Conservation (phyloP, 768 basidiomycete genomes). For the Phlegmacium glaucopus region DNA sequence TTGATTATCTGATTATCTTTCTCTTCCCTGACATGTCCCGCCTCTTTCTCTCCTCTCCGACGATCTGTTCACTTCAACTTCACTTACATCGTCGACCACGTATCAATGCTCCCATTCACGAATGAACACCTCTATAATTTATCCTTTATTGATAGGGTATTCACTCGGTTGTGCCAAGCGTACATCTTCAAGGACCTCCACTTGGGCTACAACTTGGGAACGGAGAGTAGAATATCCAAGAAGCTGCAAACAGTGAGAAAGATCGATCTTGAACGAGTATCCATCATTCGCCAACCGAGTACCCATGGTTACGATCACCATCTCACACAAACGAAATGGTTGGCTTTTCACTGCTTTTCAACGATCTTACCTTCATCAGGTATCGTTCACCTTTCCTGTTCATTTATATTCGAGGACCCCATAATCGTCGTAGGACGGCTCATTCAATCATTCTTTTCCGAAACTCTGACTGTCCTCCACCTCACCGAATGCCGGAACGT, state of each 20-base stretch:
- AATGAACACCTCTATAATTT: not conserved
- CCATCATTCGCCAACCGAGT: not conserved
- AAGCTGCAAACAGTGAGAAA: not conserved
- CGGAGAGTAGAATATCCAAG: not conserved
- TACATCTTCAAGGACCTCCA: slow-evolving; percentile 1
- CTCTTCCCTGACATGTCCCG: slow-evolving; percentile 5
- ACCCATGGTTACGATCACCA: not conserved
- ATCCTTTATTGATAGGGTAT: slow-evolving; percentile 9
- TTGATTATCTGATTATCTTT: too few species aligned
- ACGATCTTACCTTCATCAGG: not conserved
- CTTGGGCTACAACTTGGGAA: not conserved
- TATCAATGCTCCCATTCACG: slow-evolving; percentile 3
- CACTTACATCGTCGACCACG: slow-evolving; percentile 8
- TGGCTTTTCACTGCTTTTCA: slow-evolving; percentile 6
- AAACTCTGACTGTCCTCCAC: slow-evolving; percentile 4
- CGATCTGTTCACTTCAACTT: slow-evolving; percentile 5
- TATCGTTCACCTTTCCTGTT: not conserved
- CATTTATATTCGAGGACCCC: not conserved
- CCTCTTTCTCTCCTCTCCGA: slow-evolving; percentile 7
- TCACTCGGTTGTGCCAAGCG: slow-evolving; percentile 3
- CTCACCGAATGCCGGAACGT: slow-evolving; percentile 3
- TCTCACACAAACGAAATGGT: not conserved
- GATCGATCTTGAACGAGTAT: not conserved
- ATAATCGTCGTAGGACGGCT: too few species aligned
- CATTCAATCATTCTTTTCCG: slow-evolving; percentile 6